phyloP scores from a whole-genome alignment of 805 yeast species.

The Zygotorulaspora danielsina region DNA sequence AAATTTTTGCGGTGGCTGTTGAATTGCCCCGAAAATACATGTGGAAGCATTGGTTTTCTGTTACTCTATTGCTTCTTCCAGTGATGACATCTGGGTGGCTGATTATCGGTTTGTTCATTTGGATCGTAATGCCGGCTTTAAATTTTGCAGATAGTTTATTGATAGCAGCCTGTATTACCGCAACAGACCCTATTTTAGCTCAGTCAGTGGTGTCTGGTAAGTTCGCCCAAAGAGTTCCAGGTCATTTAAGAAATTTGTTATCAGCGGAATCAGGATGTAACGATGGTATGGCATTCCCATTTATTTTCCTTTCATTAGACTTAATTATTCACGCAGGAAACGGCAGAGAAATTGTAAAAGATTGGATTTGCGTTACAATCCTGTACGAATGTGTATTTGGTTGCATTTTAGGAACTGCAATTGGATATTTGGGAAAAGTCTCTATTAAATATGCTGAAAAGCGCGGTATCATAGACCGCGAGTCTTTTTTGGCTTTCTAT shows the following conservation, averaged over 20 bases:
- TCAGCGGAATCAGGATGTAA: slow-evolving; percentile 86
- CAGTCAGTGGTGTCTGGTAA: slow-evolving; percentile 92
- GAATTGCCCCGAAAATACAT: slow-evolving; percentile 88
- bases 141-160: slow-evolving; percentile 66
- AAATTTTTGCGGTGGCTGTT: slow-evolving; percentile 91
- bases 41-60: slow-evolving; percentile 78
- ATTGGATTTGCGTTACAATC: slow-evolving; percentile 74
- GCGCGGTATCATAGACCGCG: slow-evolving; percentile 71
- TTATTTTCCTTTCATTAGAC: slow-evolving; percentile 66
- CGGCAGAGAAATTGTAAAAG: slow-evolving; percentile 63
- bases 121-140: slow-evolving; percentile 70
- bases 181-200: slow-evolving; percentile 92
- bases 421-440: slow-evolving; percentile 70
- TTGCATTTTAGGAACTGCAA: slow-evolving; percentile 60
- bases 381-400: slow-evolving; percentile 83
- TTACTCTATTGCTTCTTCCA: slow-evolving; percentile 68
- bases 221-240: slow-evolving; percentile 86
- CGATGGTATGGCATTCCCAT: slow-evolving; percentile 96
- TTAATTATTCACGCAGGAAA: slow-evolving; percentile 63
- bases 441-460: slow-evolving; percentile 70
- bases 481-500: slow-evolving; percentile 81
- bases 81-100: slow-evolving; percentile 93
- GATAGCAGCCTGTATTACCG: slow-evolving; percentile 85
- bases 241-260: slow-evolving; percentile 78
- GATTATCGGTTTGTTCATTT: slow-evolving; percentile 71